These are phyloP conservation scores for Symbiodinium natans DNA, from an alignment of 73 alveolate genomes.

Conservation along the genomic window DNA sequence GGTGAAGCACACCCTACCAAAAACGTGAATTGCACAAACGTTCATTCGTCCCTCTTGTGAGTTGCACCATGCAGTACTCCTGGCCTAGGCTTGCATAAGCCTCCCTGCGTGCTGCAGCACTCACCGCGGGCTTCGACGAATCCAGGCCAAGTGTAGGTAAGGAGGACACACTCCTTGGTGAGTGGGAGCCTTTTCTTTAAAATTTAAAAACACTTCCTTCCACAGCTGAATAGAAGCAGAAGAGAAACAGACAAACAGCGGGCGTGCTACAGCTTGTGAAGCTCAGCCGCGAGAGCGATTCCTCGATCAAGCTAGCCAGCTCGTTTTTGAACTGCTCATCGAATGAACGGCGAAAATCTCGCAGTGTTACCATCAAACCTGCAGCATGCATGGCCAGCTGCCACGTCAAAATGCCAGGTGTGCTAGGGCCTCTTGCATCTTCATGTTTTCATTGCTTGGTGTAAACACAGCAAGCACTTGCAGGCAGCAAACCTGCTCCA, in stretches of 20 bases:
- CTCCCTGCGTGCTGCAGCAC: slow-evolving; percentile 32
- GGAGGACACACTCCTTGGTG: slow-evolving; percentile 29
- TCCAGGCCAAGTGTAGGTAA: slow-evolving; percentile 57
- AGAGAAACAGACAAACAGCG: background rate
- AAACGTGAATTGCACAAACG: too few relatives aligned
- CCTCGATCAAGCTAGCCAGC: slow-evolving; percentile 8
- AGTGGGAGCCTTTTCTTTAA: background rate
- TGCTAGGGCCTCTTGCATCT: too few relatives aligned
- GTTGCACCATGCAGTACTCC: too few relatives aligned
- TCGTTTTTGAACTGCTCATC: slow-evolving; percentile 20
- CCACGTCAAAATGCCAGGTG: background rate
- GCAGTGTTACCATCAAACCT: slow-evolving; percentile 48
- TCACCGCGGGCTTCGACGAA: slow-evolving; percentile 18
- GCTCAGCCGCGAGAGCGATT: slow-evolving; percentile 14
- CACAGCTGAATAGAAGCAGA: background rate
- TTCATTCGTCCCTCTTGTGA: too few relatives aligned
- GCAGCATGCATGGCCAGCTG: background rate
- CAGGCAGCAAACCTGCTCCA: too few relatives aligned
- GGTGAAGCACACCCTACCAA: too few relatives aligned
- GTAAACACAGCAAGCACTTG: too few relatives aligned
- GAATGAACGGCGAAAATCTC: background rate
- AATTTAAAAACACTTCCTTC: background rate
- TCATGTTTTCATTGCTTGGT: too few relatives aligned
- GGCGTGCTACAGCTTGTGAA: background rate
- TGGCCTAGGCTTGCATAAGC: slow-evolving; percentile 58